Percentiles rank a stretch among this genome's conserved stretches.
Conservation (phyloP, 352 stramenopile genomes). For the Pythium aquatile region DNA sequence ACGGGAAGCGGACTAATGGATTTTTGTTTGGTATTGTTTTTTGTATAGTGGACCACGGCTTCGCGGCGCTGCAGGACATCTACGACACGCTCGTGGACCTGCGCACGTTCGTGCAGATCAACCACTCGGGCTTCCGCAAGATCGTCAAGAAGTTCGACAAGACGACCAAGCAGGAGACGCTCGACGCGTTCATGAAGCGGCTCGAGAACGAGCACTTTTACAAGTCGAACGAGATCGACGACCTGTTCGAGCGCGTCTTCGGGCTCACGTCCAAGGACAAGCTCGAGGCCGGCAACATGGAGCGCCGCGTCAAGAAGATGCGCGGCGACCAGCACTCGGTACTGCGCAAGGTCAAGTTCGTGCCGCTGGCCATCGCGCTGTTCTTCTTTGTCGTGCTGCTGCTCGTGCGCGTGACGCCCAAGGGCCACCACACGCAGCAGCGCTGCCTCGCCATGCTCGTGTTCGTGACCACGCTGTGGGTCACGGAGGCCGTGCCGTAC, state of each 20-base stretch:
- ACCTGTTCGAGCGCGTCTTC: slow-evolving; percentile 78
- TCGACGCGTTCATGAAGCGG: slow-evolving; percentile 80
- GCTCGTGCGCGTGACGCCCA: slow-evolving; percentile 68
- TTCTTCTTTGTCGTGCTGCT: slow-evolving; percentile 76
- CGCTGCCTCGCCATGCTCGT: slow-evolving; percentile 89
- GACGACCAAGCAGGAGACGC: slow-evolving; percentile 65
- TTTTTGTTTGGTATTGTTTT: too few species aligned
- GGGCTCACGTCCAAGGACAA: slow-evolving; percentile 84
- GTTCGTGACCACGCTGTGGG: slow-evolving; percentile 89
- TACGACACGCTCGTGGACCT: slow-evolving; percentile 90
- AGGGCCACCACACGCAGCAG: slow-evolving; percentile 79
- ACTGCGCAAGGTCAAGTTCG: slow-evolving; percentile 82
- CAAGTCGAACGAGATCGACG: slow-evolving; percentile 71
- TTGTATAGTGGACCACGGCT: slow-evolving; percentile 51
- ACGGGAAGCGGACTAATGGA: too few species aligned
- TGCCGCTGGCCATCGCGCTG: slow-evolving; percentile 70
- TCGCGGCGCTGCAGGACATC: slow-evolving; percentile 83
- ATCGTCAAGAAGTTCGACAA: slow-evolving; percentile 96
- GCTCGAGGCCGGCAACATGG: slow-evolving; percentile 86
- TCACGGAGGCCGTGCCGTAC: slow-evolving; percentile 90
- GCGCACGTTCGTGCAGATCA: slow-evolving; percentile 90
- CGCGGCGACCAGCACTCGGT: slow-evolving; percentile 83
- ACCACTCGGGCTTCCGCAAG: slow-evolving; percentile 91
- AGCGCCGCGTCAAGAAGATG: slow-evolving; percentile 76
- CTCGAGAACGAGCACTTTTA: slow-evolving; percentile 81